Evolutionary conservation across 768 basidiomycete genomes (phyloP).

Genomic region (Thelephora aurantiotincta): DNA sequence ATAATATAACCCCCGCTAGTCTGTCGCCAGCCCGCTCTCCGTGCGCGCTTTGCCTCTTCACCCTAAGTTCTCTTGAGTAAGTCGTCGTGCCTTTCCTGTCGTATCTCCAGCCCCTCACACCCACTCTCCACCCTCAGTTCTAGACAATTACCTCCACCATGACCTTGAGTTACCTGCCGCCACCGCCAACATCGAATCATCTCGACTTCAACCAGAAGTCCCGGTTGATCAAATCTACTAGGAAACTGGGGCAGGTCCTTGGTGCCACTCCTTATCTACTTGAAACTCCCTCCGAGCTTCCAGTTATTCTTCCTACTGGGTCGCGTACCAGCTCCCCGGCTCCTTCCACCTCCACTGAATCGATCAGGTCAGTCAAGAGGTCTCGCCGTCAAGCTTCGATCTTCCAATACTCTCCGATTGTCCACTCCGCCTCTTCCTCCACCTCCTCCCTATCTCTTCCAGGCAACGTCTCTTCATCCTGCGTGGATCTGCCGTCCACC

Average conservation of each 20-base stretch:
- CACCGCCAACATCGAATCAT: conserved; percentile 47
- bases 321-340: not conserved
- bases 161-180: conserved; percentile 6
- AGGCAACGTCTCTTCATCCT: not conserved
- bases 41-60: too few species aligned
- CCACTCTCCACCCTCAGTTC: too few species aligned
- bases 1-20: too few species aligned
- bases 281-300: conserved; percentile 16
- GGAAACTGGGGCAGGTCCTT: conserved; percentile 44
- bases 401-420: not conserved
- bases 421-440: not conserved
- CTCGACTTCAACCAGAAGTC: conserved; percentile 36
- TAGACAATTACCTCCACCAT: too few species aligned
- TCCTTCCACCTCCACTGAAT: not conserved
- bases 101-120: too few species aligned
- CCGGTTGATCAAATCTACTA: conserved; percentile 40
- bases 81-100: too few species aligned
- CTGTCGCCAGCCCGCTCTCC: too few species aligned
- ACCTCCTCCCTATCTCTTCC: not conserved
- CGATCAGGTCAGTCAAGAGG: not conserved
- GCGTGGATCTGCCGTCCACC: not conserved
- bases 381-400: not conserved
- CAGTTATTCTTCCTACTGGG: not conserved
- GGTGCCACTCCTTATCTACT: conserved; percentile 46
- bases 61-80: too few species aligned